These are phyloP conservation scores for Sorghum bicolor DNA, from an alignment of 176 grass and related monocot species.

Conservation along the genomic window DNA sequence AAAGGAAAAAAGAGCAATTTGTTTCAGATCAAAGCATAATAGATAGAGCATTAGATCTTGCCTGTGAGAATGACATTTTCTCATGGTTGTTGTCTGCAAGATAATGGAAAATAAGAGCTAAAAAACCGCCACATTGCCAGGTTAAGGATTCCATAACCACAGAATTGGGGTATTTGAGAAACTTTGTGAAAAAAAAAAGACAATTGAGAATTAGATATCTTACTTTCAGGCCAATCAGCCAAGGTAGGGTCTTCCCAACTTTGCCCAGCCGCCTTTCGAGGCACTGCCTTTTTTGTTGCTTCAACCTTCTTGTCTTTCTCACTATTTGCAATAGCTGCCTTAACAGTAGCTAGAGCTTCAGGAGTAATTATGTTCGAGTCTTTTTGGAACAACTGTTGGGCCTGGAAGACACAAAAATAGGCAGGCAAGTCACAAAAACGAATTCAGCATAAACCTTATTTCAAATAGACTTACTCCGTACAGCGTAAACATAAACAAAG, in stretches of 20 bases:
- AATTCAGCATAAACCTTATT: neutral
- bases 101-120: constrained; percentile 1
- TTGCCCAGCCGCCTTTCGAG: constrained; percentile 79
- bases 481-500: neutral
- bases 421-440: neutral
- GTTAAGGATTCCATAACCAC: constrained; percentile 4
- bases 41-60: constrained; percentile 30
- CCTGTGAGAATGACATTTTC: neutral
- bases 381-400: constrained; percentile 62
- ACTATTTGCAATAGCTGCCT: constrained; percentile 59
- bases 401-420: constrained; percentile 22
- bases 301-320: constrained; percentile 50
- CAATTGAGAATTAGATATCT: constrained; percentile 16
- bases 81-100: constrained; percentile 11
- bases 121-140: neutral
- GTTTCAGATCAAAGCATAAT: constrained; percentile 29
- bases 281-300: constrained; percentile 57
- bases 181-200: constrained; percentile 3
- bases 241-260: constrained; percentile 76
- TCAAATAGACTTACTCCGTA: neutral
- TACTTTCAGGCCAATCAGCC: constrained; percentile 88
- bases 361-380: constrained; percentile 59
- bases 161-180: neutral
- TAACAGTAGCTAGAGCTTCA: constrained; percentile 61
- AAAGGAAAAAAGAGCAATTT: constrained; percentile 43